Conservation (phyloP, 768 basidiomycete genomes). For the Podaxis sp. region DNA sequence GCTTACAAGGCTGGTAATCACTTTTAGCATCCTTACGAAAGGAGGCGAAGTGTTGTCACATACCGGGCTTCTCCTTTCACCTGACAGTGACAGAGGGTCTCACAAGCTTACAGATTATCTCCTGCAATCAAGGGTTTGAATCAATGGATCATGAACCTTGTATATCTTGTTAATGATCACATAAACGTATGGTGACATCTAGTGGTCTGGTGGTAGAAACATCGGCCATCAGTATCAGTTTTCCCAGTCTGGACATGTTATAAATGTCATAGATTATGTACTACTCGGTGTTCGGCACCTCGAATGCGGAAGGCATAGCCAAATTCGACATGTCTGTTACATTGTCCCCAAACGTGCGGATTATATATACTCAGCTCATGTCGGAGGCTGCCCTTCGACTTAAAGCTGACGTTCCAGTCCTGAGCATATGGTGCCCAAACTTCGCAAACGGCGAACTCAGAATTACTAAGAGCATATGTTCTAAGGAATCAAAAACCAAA, state of each 20-base stretch:
- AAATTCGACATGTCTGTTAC: background rate
- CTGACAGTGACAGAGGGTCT: background rate
- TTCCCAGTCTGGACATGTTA: background rate
- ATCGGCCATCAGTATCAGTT: background rate
- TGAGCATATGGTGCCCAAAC: background rate
- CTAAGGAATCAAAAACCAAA: too few species aligned
- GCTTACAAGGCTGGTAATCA: background rate
- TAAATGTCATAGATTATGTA: background rate
- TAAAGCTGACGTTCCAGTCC: background rate
- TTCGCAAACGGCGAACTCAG: background rate
- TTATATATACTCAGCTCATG: background rate
- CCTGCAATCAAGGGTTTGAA: constrained; percentile 1
- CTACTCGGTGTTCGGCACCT: constrained; percentile 12
- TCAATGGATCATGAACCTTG: background rate
- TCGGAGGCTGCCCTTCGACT: background rate
- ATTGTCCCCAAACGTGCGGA: background rate
- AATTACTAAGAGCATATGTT: background rate
- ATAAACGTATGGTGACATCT: background rate
- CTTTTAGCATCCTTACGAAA: background rate
- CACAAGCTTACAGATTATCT: background rate
- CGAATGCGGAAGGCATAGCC: background rate
- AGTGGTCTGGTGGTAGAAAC: background rate
- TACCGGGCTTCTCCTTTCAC: background rate
- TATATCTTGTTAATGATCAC: background rate
- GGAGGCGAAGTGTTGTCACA: background rate